phyloP scores from a whole-genome alignment of 2,329 filamentous ascomycete genomes.

The Exophiala sp. region DNA sequence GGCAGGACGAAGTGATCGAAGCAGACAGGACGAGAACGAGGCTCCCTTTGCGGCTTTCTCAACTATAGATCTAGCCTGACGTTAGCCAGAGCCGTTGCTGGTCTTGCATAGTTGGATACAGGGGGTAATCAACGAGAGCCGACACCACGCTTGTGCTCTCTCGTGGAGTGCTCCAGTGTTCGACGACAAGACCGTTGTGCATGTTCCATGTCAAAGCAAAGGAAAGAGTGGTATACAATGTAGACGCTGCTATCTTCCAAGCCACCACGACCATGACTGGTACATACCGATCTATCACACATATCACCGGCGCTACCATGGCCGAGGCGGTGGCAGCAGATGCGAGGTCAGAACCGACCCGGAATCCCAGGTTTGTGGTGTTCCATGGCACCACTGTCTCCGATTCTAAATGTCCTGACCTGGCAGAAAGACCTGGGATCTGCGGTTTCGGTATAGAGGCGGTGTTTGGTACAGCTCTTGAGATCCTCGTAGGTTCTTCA shows the following conservation, averaged over 20 bases:
- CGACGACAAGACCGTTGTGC: too few species aligned
- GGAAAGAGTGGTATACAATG: too few species aligned
- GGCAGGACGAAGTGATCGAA: constrained; percentile 38
- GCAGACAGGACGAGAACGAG: constrained; percentile 39
- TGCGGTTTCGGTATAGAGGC: background rate
- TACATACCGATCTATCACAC: constrained; percentile 76
- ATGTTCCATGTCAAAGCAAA: too few species aligned
- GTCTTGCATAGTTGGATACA: background rate
- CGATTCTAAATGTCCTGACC: constrained; percentile 5
- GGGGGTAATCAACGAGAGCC: too few species aligned
- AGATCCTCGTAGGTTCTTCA: constrained; percentile 6
- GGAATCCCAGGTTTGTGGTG: constrained; percentile 62
- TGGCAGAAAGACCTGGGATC: background rate
- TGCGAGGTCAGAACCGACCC: constrained; percentile 61
- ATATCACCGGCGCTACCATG: constrained; percentile 76
- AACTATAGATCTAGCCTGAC: constrained; percentile 41
- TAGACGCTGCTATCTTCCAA: too few species aligned
- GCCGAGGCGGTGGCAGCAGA: constrained; percentile 66
- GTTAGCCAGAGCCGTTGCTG: background rate
- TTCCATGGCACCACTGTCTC: constrained; percentile 54
- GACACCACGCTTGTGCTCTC: too few species aligned
- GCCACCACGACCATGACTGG: background rate
- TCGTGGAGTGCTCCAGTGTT: too few species aligned
- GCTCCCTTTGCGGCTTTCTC: constrained; percentile 42
- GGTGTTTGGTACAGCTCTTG: constrained; percentile 10